phyloP scores from a whole-genome alignment of 2,329 filamentous ascomycete species.

The Berkeleyomyces rouxiae region DNA sequence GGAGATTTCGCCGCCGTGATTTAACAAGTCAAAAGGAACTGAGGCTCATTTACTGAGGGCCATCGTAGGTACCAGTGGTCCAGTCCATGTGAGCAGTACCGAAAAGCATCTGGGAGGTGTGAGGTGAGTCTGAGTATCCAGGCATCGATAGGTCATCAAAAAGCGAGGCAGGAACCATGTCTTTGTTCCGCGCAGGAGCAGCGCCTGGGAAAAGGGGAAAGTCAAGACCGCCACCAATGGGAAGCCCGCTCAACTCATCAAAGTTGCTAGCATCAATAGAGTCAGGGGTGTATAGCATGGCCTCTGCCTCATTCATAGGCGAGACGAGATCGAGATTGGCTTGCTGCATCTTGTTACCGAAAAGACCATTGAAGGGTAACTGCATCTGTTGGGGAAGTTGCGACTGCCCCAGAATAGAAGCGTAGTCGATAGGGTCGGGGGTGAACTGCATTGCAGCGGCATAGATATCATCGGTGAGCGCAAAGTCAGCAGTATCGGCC shows the following conservation, averaged over 20 bases:
- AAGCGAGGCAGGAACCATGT: constrained; percentile 27
- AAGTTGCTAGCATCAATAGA: constrained; percentile 45
- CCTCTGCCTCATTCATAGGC: constrained; percentile 33
- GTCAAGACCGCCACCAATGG: constrained; percentile 33
- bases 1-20: background rate
- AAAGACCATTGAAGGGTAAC: constrained; percentile 5
- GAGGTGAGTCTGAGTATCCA: constrained; percentile 34
- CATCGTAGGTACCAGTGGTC: constrained; percentile 22
- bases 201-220: constrained; percentile 44
- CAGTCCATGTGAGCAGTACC: constrained; percentile 24
- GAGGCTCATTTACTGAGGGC: constrained; percentile 17
- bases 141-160: constrained; percentile 36
- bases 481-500: constrained; percentile 40
- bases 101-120: constrained; percentile 31
- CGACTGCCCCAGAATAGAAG: constrained; percentile 23
- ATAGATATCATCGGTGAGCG: constrained; percentile 46
- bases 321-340: constrained; percentile 30
- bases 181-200: constrained; percentile 19
- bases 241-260: constrained; percentile 27
- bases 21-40: background rate
- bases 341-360: constrained; percentile 5
- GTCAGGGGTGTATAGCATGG: constrained; percentile 54
- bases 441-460: constrained; percentile 34
- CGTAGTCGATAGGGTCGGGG: constrained; percentile 17
- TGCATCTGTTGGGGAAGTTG: constrained; percentile 16